phyloP scores from a whole-genome alignment of 2,329 filamentous ascomycete species.

The Neopestalotiopsis rosae region DNA sequence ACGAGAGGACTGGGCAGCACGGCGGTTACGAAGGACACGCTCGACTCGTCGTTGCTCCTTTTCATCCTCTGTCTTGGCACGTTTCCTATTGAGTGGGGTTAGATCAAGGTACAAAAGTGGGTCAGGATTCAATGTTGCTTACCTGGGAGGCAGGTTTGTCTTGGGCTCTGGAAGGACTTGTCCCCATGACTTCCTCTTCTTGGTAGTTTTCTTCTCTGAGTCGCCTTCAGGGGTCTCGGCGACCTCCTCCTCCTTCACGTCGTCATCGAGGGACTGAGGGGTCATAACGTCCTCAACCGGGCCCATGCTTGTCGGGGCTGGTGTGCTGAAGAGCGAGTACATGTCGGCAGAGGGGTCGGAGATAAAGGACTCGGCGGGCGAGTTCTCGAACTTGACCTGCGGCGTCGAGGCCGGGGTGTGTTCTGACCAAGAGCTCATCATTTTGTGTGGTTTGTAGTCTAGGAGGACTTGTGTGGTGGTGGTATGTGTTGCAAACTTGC shows the following conservation, averaged over 20 bases:
- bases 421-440: constrained; percentile 49
- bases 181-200: constrained; percentile 99
- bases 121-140: constrained; percentile 36
- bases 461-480: constrained; percentile 29
- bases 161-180: constrained; percentile 96
- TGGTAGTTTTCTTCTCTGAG: constrained; percentile 73
- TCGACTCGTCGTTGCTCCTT: constrained; percentile 98
- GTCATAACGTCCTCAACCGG: constrained; percentile 55
- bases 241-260: constrained; percentile 24
- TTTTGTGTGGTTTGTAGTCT: constrained; percentile 22
- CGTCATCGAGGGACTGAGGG: constrained; percentile 44
- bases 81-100: constrained; percentile 66
- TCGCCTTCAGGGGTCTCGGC: constrained; percentile 26
- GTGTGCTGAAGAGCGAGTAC: constrained; percentile 52
- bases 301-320: constrained; percentile 45
- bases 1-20: constrained; percentile 93
- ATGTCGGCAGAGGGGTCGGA: constrained; percentile 55
- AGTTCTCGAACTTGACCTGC: constrained; percentile 57
- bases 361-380: constrained; percentile 59
- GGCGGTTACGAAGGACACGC: constrained; percentile 93
- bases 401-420: constrained; percentile 42
- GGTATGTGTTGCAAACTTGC: constrained; percentile 18
- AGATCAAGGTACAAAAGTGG: background rate
- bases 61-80: constrained; percentile 97
- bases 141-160: constrained; percentile 92